These are phyloP conservation scores for Coniochaeta hoffmannii DNA, from an alignment of 2,329 filamentous ascomycete species.

Conservation along the genomic window DNA sequence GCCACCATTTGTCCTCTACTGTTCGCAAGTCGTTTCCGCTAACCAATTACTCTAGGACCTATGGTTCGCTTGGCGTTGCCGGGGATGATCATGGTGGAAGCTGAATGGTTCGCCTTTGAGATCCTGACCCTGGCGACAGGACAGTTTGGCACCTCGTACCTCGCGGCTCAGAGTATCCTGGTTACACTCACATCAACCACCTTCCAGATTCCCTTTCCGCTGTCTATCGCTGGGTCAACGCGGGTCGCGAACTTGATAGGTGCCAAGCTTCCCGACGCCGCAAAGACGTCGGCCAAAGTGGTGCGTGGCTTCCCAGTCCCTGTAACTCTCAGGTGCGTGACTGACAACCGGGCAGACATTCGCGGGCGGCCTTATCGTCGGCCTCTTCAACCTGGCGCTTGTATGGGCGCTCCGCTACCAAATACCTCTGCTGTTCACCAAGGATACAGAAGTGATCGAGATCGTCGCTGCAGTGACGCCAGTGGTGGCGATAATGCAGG, in stretches of 20 bases:
- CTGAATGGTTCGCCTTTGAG: slow-evolving; percentile 42
- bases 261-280: slow-evolving; percentile 56
- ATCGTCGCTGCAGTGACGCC: slow-evolving; percentile 53
- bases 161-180: slow-evolving; percentile 65
- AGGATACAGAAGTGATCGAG: slow-evolving; percentile 45
- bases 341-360: not conserved
- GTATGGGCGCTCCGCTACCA: slow-evolving; percentile 49
- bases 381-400: slow-evolving; percentile 56
- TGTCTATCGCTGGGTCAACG: slow-evolving; percentile 63
- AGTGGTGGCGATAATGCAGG: slow-evolving; percentile 63
- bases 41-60: slow-evolving; percentile 35
- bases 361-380: slow-evolving; percentile 22
- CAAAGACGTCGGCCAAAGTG: slow-evolving; percentile 57
- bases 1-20: slow-evolving; percentile 6
- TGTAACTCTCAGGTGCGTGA: not conserved
- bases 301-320: slow-evolving; percentile 15
- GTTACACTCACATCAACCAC: slow-evolving; percentile 56
- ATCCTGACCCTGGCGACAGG: slow-evolving; percentile 61
- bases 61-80: slow-evolving; percentile 69
- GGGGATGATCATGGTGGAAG: slow-evolving; percentile 66
- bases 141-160: slow-evolving; percentile 56
- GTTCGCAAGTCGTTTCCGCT: not conserved
- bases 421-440: slow-evolving; percentile 56
- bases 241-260: slow-evolving; percentile 69
- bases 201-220: slow-evolving; percentile 67